Evolutionary conservation across 345 rosid species (phyloP), one percentile per base, ranked within the genome.

Genomic region (Rhodamnia argentea): DNA sequence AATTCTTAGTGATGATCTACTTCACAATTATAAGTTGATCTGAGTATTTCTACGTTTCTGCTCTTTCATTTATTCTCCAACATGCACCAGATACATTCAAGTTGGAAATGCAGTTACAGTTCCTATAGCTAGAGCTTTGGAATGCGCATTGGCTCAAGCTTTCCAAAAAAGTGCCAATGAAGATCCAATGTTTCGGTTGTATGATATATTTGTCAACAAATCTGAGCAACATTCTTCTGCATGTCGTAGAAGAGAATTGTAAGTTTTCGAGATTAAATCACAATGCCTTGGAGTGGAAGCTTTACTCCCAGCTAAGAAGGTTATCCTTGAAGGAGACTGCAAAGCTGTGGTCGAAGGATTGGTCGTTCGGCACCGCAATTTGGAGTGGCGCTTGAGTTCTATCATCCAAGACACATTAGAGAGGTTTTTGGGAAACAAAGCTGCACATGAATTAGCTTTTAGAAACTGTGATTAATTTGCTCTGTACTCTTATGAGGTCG

Each of bases 81-180:
- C n/a, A 16, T 51, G 4, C 13, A 81, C 82, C 52, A 95, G 98
- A 86, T 96, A 96, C 32, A 91, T 83, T n/a, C 99, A 93, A 90
- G 96, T 94, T 0, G 98, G 99, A 1, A 96, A 95, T 82, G 97
- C 96, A 0, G 96, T 94, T 2, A 96, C 99, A 0, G 94, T 94
- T n/a, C 98, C 96, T 0, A 96, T 94, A 27, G 93, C 96, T 24
- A 88, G 91, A 27, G 98, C 98, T 1, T 85, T 95, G 6, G 97
- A 96, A 13, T 96, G 90, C 26, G 87, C 92, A 0, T 53, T 94
- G 44, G 95, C 94, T 7, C 26, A 64, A 22, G 95, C 96, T 23
- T 89, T 88, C 22, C 91, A 86, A 75, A 93, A 92, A 0, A 53
- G 59, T 1, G 54, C 85, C 2, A 84, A 59, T 6, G 85, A 86